These are phyloP conservation scores for Melanopsichium pennsylvanicum DNA, from an alignment of 1,284 basidiomycete species.

Conservation along the genomic window DNA sequence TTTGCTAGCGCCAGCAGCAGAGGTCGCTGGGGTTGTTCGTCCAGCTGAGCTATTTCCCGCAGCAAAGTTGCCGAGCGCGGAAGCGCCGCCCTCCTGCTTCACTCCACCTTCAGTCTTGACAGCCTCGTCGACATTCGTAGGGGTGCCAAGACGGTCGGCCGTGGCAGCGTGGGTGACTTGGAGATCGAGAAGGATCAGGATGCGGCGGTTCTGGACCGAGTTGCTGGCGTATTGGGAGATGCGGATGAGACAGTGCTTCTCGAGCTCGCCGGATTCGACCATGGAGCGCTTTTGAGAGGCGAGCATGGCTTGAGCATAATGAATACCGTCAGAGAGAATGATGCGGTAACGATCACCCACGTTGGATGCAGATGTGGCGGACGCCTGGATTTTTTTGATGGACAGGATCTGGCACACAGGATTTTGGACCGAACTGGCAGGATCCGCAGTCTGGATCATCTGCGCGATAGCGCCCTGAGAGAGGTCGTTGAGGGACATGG, in stretches of 20 bases:
- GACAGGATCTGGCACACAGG: conserved; percentile 63
- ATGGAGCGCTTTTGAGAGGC: conserved; percentile 87
- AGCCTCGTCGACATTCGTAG: conserved; percentile 51
- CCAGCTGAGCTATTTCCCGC: conserved; percentile 34
- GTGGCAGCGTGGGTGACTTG: conserved; percentile 64
- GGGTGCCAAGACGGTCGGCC: conserved; percentile 54
- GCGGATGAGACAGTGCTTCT: conserved; percentile 77
- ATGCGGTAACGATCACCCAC: conserved; percentile 61
- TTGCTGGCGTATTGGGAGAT: conserved; percentile 84
- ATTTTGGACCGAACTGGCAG: conserved; percentile 45
- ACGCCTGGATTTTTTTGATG: conserved; percentile 61
- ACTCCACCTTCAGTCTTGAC: conserved; percentile 28
- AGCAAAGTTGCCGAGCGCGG: conserved; percentile 27
- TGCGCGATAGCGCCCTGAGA: conserved; percentile 55
- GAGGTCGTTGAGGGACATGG: conserved; percentile 50
- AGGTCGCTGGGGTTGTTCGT: conserved; percentile 42
- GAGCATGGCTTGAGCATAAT: conserved; percentile 77
- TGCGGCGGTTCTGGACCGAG: conserved; percentile 78
- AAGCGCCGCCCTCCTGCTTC: conserved; percentile 33
- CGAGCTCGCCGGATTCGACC: conserved; percentile 76
- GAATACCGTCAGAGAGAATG: conserved; percentile 63
- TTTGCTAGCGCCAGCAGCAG: conserved; percentile 28
- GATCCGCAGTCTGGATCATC: conserved; percentile 56
- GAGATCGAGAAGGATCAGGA: conserved; percentile 84
- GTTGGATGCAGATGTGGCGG: conserved; percentile 40